phyloP scores from a whole-genome alignment of 2,329 filamentous ascomycete species.

The Colletotrichum sp. region DNA sequence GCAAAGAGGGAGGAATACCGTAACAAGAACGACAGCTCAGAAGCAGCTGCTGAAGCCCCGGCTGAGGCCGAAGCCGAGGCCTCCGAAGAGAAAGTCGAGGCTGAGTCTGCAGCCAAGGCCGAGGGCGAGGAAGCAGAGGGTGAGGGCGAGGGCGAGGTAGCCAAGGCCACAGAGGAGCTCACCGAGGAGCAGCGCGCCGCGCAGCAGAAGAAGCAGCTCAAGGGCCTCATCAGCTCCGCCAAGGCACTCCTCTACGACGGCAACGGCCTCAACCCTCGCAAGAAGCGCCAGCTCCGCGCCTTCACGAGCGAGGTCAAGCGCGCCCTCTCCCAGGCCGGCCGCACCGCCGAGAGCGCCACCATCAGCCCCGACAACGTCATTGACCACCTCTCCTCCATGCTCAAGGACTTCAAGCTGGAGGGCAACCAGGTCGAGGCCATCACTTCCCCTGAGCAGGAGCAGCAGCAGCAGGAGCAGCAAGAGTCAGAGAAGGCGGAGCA shows the following conservation, averaged over 20 bases:
- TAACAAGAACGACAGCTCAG: not conserved
- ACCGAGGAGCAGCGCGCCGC: slow-evolving; percentile 30
- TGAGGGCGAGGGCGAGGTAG: slow-evolving; percentile 15
- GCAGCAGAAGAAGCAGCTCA: slow-evolving; percentile 46
- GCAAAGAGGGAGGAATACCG: slow-evolving; percentile 24
- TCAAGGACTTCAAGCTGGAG: slow-evolving; percentile 49
- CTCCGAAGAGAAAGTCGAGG: not conserved
- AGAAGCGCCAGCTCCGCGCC: slow-evolving; percentile 77
- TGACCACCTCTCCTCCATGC: slow-evolving; percentile 57
- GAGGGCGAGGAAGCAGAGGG: slow-evolving; percentile 25
- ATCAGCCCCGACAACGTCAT: slow-evolving; percentile 50
- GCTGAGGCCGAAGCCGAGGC: slow-evolving; percentile 1
- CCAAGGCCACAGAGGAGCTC: slow-evolving; percentile 25
- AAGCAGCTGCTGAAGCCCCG: not conserved
- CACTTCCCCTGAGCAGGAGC: slow-evolving; percentile 29
- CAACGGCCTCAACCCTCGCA: slow-evolving; percentile 65
- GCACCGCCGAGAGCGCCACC: slow-evolving; percentile 32
- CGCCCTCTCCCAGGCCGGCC: slow-evolving; percentile 61
- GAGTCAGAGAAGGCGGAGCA: not conserved
- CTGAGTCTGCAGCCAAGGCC: slow-evolving; percentile 15
- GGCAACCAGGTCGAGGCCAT: slow-evolving; percentile 33
- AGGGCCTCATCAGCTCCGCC: slow-evolving; percentile 59
- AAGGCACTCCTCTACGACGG: slow-evolving; percentile 64
- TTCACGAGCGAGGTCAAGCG: slow-evolving; percentile 71
- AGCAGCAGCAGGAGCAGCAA: slow-evolving; percentile 10